Conservation (phyloP, 1,284 basidiomycete species). For the Wolfiporia cocos region DNA sequence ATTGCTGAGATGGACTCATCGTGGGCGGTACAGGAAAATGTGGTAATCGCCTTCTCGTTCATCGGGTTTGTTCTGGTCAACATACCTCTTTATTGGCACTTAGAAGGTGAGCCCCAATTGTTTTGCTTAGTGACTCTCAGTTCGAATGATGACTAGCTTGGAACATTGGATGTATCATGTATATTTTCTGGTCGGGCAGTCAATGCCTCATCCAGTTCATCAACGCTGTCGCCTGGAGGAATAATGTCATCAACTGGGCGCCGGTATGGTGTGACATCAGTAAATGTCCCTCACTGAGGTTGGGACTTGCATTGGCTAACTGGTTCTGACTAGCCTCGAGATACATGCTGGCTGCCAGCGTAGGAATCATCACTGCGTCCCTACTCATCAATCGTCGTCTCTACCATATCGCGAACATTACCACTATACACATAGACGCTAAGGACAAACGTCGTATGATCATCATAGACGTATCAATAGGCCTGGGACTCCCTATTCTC, state of each 20-base stretch:
- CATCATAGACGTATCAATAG: conserved; percentile 31
- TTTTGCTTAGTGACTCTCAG: not conserved
- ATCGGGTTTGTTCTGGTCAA: conserved; percentile 43
- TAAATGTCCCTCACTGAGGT: conserved; percentile 30
- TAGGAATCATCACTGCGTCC: conserved; percentile 36
- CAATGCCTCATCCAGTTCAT: conserved; percentile 52
- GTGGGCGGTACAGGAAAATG: too few relatives aligned
- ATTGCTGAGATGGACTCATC: too few relatives aligned
- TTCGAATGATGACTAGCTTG: conserved; percentile 21
- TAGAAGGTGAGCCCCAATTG: conserved; percentile 32
- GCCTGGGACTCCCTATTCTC: conserved; percentile 32
- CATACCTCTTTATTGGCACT: too few relatives aligned
- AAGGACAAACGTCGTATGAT: conserved; percentile 28
- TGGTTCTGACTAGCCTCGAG: conserved; percentile 27
- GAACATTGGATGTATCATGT: conserved; percentile 56
- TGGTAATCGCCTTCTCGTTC: conserved; percentile 31
- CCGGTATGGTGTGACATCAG: conserved; percentile 77
- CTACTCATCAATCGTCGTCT: conserved; percentile 45
- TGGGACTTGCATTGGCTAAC: not conserved
- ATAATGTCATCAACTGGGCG: conserved; percentile 46
- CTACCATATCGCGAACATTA: conserved; percentile 36
- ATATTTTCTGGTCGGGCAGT: conserved; percentile 55
- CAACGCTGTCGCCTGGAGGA: conserved; percentile 63
- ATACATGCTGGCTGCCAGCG: conserved; percentile 26
- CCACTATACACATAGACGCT: conserved; percentile 19